Conservation (phyloP, 257 asterid genomes). For the Eucommia ulmoides region DNA sequence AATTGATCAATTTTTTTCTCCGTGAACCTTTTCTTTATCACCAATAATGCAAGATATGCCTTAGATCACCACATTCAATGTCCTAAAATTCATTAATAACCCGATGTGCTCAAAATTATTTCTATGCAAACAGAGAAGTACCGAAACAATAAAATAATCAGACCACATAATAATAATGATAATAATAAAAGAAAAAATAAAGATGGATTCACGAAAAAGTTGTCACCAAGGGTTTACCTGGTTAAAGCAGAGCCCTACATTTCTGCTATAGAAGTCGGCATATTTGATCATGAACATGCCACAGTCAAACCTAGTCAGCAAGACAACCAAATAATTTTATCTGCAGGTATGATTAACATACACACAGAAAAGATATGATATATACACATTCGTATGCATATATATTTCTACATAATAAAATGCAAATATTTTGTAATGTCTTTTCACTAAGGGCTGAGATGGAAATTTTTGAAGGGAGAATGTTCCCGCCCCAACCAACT, state of each 20-base stretch:
- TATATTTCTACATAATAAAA: no score
- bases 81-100: no score
- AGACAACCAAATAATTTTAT: no score
- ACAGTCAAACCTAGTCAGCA: constrained; percentile 63
- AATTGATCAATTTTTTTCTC: no score
- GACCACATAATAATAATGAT: no score
- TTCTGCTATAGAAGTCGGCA: constrained; percentile 85
- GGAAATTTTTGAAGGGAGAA: background rate
- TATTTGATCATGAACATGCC: constrained; percentile 93
- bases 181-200: no score
- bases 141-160: no score
- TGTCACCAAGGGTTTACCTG: constrained; percentile 40
- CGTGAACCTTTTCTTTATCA: no score
- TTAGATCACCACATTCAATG: no score
- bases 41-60: no score
- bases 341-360: background rate
- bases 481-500: background rate
- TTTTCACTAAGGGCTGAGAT: background rate
- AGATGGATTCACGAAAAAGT: background rate
- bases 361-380: background rate
- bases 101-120: no score
- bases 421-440: background rate
- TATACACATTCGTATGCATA: no score
- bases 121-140: background rate
- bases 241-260: constrained; percentile 55